Evolutionary conservation across 2,329 filamentous ascomycete species (phyloP).

Genomic region (Diaporthe australafricana): DNA sequence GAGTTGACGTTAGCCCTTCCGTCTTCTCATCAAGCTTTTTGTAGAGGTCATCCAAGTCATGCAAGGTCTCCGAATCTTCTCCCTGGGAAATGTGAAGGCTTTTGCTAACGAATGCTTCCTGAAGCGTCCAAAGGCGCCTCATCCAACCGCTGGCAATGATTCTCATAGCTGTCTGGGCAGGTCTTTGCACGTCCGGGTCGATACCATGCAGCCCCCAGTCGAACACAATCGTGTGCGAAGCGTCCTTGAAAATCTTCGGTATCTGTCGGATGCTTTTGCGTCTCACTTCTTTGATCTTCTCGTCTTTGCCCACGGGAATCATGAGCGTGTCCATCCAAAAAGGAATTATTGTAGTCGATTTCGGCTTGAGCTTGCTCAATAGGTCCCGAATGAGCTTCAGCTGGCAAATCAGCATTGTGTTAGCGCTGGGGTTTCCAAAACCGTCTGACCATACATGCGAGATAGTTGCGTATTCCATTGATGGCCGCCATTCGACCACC

Average conservation of each 20-base stretch:
- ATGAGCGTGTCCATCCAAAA: neutral
- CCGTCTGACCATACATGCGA: neutral
- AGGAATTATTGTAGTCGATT: neutral
- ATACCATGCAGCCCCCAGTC: neutral
- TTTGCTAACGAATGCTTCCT: neutral
- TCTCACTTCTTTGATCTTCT: neutral
- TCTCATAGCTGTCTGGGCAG: slow-evolving; percentile 4
- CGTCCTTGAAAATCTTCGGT: neutral
- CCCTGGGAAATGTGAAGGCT: neutral
- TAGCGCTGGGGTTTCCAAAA: neutral
- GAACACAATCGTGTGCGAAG: neutral
- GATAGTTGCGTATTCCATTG: neutral
- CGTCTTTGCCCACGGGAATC: neutral
- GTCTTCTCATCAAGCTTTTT: neutral
- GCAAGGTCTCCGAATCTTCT: neutral
- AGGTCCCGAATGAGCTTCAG: neutral
- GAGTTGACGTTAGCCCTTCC: neutral
- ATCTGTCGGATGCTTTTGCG: neutral
- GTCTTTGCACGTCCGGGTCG: neutral
- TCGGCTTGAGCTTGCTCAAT: neutral
- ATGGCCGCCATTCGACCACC: neutral
- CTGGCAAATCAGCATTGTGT: neutral
- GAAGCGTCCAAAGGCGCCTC: neutral
- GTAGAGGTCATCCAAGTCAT: neutral
- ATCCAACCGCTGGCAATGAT: slow-evolving; percentile 3